phyloP scores from a whole-genome alignment of 768 basidiomycete genomes.

The Phlegmacium glaucopus region DNA sequence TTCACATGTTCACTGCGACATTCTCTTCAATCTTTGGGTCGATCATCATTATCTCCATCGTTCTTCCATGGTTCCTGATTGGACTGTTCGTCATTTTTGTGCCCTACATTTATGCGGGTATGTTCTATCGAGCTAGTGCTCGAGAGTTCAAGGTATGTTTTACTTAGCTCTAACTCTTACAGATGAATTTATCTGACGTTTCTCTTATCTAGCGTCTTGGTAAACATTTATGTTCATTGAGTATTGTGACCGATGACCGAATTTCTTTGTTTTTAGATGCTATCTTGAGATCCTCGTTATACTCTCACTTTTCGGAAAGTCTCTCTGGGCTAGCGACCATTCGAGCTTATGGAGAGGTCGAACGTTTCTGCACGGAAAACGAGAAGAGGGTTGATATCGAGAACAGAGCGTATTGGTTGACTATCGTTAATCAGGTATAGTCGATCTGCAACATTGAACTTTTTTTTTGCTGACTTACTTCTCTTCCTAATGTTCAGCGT shows the following conservation, averaged over 20 bases:
- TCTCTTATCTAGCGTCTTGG: conserved; percentile 46
- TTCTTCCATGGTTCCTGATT: conserved; percentile 84
- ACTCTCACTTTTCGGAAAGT: conserved; percentile 91
- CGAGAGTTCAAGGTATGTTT: conserved; percentile 73
- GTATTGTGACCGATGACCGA: neutral
- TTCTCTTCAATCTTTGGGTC: conserved; percentile 67
- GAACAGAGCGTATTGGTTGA: conserved; percentile 88
- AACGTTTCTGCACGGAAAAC: conserved; percentile 77
- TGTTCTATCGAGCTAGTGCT: conserved; percentile 83
- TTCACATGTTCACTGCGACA: conserved; percentile 71
- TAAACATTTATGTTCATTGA: conserved; percentile 16
- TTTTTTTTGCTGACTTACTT: conserved; percentile 24
- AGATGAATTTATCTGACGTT: conserved; percentile 1
- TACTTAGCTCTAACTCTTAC: neutral
- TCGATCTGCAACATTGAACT: neutral
- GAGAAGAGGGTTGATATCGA: conserved; percentile 75
- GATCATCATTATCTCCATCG: conserved; percentile 71
- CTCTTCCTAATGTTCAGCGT: conserved; percentile 37
- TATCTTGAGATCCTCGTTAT: conserved; percentile 80
- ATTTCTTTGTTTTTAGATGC: conserved; percentile 49
- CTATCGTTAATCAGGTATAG: conserved; percentile 71
- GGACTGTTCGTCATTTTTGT: conserved; percentile 57
- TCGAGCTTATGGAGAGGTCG: conserved; percentile 78
- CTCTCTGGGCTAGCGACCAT: conserved; percentile 85
- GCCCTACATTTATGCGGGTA: conserved; percentile 67